Evolutionary conservation across 768 basidiomycete genomes (phyloP).

Genomic region (Termitomyces sp.): DNA sequence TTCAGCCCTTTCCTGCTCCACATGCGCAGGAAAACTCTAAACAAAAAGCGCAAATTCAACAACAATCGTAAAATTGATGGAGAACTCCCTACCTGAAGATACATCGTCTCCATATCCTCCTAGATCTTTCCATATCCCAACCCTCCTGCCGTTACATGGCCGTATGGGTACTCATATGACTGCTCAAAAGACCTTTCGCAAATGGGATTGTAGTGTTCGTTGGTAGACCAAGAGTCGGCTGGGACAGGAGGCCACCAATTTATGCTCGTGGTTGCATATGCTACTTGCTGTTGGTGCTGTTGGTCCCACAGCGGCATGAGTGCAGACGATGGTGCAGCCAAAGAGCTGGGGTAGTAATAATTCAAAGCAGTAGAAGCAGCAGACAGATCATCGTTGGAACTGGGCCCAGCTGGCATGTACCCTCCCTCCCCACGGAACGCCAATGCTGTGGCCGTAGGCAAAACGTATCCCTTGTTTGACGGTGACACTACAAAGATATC

Average conservation of each 20-base stretch:
- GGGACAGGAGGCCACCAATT: not conserved
- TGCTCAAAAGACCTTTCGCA: not conserved
- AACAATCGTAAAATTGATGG: not conserved
- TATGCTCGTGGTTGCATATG: not conserved
- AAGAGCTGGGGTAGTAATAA: not conserved
- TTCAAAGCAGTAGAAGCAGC: not conserved
- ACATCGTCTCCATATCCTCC: not conserved
- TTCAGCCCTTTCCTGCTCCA: not conserved
- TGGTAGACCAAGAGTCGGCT: not conserved
- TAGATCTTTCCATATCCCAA: not conserved
- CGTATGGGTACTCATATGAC: not conserved
- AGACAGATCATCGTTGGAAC: not conserved
- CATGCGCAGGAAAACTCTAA: not conserved
- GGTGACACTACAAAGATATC: not conserved
- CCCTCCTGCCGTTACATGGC: not conserved
- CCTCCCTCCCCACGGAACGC: not conserved
- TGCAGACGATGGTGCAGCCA: not conserved
- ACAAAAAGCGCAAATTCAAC: not conserved
- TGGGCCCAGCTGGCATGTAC: not conserved
- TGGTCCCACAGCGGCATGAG: not conserved
- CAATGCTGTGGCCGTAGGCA: not conserved
- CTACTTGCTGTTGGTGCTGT: not conserved
- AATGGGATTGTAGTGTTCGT: not conserved
- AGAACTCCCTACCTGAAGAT: not conserved
- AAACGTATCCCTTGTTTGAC: not conserved